Percentiles rank a stretch among this genome's conserved stretches.
Conservation (phyloP, 2,329 filamentous ascomycete genomes). For the Capronia coronata region DNA sequence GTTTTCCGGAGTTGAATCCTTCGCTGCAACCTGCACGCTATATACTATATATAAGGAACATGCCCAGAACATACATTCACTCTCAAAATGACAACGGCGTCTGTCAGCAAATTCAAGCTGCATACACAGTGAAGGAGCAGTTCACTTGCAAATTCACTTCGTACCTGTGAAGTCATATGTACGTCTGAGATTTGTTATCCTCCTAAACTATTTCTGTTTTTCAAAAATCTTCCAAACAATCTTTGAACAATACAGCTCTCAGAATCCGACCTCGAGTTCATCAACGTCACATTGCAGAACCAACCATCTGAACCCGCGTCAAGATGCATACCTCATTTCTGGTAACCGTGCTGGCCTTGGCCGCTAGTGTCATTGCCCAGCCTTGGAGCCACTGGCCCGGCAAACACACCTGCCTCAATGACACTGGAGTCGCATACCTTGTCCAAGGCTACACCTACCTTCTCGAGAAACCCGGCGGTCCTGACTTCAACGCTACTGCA, state of each 20-base stretch:
- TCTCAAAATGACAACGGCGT: no score
- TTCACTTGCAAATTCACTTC: no score
- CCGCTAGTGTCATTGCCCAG: conserved; percentile 1
- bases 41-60: no score
- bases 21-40: no score
- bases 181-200: not conserved
- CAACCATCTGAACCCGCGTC: not conserved
- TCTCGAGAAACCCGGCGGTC: conserved; percentile 15
- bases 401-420: conserved; percentile 9
- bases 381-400: conserved; percentile 1
- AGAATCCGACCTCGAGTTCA: not conserved
- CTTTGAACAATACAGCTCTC: not conserved
- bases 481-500: conserved; percentile 20
- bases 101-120: no score
- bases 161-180: no score
- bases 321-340: conserved; percentile 8
- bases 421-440: conserved; percentile 6
- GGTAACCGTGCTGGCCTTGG: conserved; percentile 3
- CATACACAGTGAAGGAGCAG: no score
- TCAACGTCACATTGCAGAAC: not conserved
- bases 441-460: conserved; percentile 22
- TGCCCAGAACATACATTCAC: no score
- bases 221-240: not conserved
- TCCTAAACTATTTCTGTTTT: not conserved
- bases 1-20: no score